Evolutionary conservation across 2,329 filamentous ascomycete genomes (phyloP), one percentile per base, ranked within the genome.

Genomic region (Talaromyces funiculosus): DNA sequence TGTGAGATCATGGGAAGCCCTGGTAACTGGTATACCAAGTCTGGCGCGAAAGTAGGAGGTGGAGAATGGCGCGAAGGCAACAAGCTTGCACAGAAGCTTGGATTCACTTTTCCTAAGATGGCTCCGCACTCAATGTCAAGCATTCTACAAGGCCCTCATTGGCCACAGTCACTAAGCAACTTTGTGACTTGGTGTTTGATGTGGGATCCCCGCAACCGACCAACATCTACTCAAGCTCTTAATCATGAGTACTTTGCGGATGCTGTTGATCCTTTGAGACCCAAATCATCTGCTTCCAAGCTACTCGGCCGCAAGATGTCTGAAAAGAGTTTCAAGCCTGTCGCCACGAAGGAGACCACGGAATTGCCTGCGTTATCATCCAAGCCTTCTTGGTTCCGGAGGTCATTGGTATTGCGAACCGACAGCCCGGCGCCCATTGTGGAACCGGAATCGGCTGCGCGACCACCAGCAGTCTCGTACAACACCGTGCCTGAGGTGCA

Each of bases 1-100:
- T 99, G 94, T 72, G 94, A 99, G 74, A 96, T 99, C 61, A 99
- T 99, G 94, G 94, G 94, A 54, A 97, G 93, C 78, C 94, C 94
- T 2, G 94, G 94, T 47, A 93, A 93, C 77, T 99, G 94, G 94
- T 94, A 96, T 73, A 96, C 90, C 81, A 97, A 97, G 77, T 82
- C 90, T 4, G 92, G 92, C 24, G 81, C 82, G 26, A 89, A 88
- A 66, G 90, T 99, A 29, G 94, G 94, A 59, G 94, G 94, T 71
- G 94, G 94, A 69, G 94, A 99, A 67, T 99, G 94, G 94, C 91
- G 92, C 69, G 94, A 99, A 61, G 94, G 94, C 61, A 92, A 92
- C 49, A 85, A 91, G 63, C 81, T 99, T 62, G 94, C 94, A 60
- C 91, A 94, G 67, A 97, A 97, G 81, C 84, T 99, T 64, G 94